These are phyloP conservation scores for Orychophragmus violaceus DNA, from an alignment of 345 rosid genomes.

Conservation along the genomic window DNA sequence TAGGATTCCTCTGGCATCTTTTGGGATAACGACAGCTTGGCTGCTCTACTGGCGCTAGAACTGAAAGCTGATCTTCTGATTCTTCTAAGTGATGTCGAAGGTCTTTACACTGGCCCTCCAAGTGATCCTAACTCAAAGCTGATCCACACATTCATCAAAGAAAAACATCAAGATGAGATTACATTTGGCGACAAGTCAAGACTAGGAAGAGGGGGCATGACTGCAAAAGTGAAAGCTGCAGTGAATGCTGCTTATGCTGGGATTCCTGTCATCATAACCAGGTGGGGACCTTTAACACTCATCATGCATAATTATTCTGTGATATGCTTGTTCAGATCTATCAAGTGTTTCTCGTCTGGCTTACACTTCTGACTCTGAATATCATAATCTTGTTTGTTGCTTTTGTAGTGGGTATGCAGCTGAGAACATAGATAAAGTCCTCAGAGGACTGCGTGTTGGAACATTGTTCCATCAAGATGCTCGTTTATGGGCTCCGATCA, in stretches of 20 bases:
- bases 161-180: slow-evolving; percentile 75
- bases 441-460: slow-evolving; percentile 79
- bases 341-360: not conserved
- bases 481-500: slow-evolving; percentile 52
- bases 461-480: slow-evolving; percentile 94
- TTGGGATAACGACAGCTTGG: slow-evolving; percentile 99
- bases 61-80: slow-evolving; percentile 92
- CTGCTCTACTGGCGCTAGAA: slow-evolving; percentile 86
- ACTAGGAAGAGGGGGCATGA: slow-evolving; percentile 99
- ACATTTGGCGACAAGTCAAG: slow-evolving; percentile 98
- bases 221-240: slow-evolving; percentile 97
- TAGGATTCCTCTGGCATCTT: slow-evolving; percentile 99
- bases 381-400: no score
- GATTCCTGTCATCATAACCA: slow-evolving; percentile 89
- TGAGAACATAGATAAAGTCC: slow-evolving; percentile 71
- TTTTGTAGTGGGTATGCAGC: slow-evolving; percentile 68
- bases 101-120: slow-evolving; percentile 96
- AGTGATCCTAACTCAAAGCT: slow-evolving; percentile 84
- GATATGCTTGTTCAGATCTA: not conserved
- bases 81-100: slow-evolving; percentile 92
- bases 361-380: not conserved
- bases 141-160: slow-evolving; percentile 76
- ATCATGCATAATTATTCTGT: not conserved
- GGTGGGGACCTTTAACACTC: slow-evolving; percentile 35
- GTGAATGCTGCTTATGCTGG: slow-evolving; percentile 85